Evolutionary conservation across 1,139 yeast genomes (phyloP).

Genomic region (Geotrichum klebahnii): DNA sequence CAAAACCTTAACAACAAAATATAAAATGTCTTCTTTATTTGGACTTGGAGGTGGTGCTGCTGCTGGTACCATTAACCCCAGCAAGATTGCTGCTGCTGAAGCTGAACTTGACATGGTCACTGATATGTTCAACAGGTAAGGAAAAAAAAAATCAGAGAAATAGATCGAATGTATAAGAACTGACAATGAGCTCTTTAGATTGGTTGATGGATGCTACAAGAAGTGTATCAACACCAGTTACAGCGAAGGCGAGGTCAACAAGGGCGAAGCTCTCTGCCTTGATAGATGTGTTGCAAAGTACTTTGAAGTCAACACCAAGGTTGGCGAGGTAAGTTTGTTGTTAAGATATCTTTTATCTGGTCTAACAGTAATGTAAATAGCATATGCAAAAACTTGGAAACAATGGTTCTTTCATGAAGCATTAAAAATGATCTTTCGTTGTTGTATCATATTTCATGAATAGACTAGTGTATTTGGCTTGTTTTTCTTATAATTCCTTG

Average conservation of each 20-base stretch:
- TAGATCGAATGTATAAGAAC: constrained; percentile 29
- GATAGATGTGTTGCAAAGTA: constrained; percentile 98
- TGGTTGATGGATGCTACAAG: constrained; percentile 76
- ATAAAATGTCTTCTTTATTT: constrained; percentile 57
- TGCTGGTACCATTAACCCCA: constrained; percentile 39
- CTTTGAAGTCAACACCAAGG: constrained; percentile 92
- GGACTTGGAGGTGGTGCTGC: constrained; percentile 68
- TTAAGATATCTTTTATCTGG: background rate
- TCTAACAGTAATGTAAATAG: constrained; percentile 26
- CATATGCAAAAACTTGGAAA: constrained; percentile 38
- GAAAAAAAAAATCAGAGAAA: background rate
- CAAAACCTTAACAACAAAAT: constrained; percentile 17
- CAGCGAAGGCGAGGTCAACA: constrained; percentile 71
- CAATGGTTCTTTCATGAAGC: constrained; percentile 32
- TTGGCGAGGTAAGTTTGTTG: constrained; percentile 60
- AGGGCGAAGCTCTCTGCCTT: constrained; percentile 83
- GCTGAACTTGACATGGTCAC: constrained; percentile 93
- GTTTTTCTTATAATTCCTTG: too few relatives aligned
- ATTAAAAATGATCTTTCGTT: constrained; percentile 7
- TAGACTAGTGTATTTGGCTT: background rate
- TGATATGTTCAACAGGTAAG: constrained; percentile 75
- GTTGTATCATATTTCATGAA: background rate
- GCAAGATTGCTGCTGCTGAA: constrained; percentile 67
- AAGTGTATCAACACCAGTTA: constrained; percentile 77
- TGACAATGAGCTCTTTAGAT: constrained; percentile 42